phyloP scores from a whole-genome alignment of 805 yeast genomes.

The Kuraishia ogatae region DNA sequence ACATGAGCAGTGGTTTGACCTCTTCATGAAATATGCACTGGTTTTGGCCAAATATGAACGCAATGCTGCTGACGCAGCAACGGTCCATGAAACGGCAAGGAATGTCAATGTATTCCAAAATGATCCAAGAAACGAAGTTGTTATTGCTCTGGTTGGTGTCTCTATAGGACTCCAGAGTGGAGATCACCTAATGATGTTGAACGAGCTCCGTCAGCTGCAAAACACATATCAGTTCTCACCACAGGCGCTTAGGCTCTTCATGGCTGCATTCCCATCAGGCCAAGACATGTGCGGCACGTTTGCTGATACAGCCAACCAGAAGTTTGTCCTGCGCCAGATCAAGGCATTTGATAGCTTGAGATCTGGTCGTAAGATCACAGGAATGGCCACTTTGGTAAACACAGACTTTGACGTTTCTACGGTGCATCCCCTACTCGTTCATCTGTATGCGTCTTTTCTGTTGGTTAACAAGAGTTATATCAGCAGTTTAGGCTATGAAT shows the following conservation, averaged over 20 bases:
- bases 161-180: constrained; percentile 36
- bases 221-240: constrained; percentile 71
- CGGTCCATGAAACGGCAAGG: constrained; percentile 65
- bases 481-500: constrained; percentile 72
- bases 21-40: constrained; percentile 74
- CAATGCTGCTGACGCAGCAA: constrained; percentile 49
- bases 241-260: constrained; percentile 54
- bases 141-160: constrained; percentile 59
- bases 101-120: constrained; percentile 72
- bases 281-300: constrained; percentile 47
- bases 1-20: constrained; percentile 77
- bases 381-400: constrained; percentile 70
- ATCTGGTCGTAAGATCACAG: constrained; percentile 46
- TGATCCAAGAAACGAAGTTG: constrained; percentile 48
- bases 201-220: constrained; percentile 53
- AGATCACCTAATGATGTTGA: constrained; percentile 47
- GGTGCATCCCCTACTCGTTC: constrained; percentile 53
- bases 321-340: constrained; percentile 79
- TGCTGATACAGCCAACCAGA: constrained; percentile 79
- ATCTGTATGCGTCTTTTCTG: constrained; percentile 72
- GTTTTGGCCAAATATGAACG: constrained; percentile 53
- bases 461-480: constrained; percentile 77
- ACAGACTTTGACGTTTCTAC: constrained; percentile 34
- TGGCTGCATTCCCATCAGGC: constrained; percentile 60
- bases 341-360: constrained; percentile 78